Percentiles rank a stretch among this genome's conserved stretches.
Evolutionary conservation across 2,329 filamentous ascomycete species (phyloP).

Genomic region (Apiospora aurea): DNA sequence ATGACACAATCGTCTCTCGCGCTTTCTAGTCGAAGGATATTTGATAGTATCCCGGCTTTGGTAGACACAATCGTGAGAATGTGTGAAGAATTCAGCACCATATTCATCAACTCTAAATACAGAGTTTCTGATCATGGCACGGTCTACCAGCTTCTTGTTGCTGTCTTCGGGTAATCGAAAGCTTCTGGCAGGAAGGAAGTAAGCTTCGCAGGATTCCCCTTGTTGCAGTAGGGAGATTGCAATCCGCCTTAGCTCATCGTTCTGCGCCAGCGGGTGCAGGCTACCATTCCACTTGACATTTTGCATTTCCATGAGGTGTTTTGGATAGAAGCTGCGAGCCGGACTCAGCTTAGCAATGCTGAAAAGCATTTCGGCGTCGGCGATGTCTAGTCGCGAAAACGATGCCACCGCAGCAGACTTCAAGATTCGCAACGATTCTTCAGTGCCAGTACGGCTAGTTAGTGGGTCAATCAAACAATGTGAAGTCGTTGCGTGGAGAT

Average conservation of each 20-base stretch:
- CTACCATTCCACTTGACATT: conserved; percentile 48
- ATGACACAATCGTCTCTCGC: background rate
- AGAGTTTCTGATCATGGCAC: conserved; percentile 33
- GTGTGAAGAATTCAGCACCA: conserved; percentile 46
- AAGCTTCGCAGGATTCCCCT: conserved; percentile 36
- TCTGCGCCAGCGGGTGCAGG: conserved; percentile 52
- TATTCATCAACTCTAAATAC: conserved; percentile 37
- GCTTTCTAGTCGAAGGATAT: background rate
- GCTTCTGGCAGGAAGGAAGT: conserved; percentile 37
- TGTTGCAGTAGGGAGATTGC: conserved; percentile 47
- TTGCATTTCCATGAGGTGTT: conserved; percentile 53
- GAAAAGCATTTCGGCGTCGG: conserved; percentile 45
- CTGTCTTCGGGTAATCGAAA: background rate
- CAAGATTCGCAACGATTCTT: conserved; percentile 58
- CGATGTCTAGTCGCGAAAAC: conserved; percentile 47
- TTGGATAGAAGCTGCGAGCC: conserved; percentile 52
- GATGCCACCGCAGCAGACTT: conserved; percentile 56
- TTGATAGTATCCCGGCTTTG: conserved; percentile 36
- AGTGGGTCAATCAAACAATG: conserved; percentile 58
- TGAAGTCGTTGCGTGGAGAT: conserved; percentile 63
- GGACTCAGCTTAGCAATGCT: conserved; percentile 52
- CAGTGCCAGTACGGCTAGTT: conserved; percentile 58
- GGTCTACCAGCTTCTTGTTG: conserved; percentile 25
- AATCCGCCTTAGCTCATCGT: conserved; percentile 47
- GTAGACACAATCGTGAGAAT: conserved; percentile 42